These are phyloP conservation scores for Haplosporangium sp. DNA, from an alignment of 371 early-diverging fungal species.

Conservation along the genomic window DNA sequence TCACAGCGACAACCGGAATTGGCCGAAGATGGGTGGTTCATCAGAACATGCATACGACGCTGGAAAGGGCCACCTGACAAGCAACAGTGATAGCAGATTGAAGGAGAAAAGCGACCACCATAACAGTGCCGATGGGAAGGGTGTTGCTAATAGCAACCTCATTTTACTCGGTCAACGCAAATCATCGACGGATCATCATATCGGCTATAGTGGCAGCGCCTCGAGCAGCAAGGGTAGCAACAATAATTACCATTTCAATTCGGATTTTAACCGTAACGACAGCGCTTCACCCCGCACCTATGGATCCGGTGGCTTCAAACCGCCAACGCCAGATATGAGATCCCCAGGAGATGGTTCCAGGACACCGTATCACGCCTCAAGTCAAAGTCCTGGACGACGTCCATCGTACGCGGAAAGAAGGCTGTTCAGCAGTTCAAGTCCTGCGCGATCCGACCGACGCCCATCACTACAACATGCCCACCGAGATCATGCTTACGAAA, in stretches of 20 bases:
- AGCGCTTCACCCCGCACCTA: not conserved
- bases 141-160: too few relatives aligned
- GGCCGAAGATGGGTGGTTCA: too few relatives aligned
- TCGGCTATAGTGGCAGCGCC: not conserved
- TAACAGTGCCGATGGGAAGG: not conserved
- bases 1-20: not conserved
- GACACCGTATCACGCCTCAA: slow-evolving; percentile 1
- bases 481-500: too few relatives aligned
- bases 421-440: not conserved
- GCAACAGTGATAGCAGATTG: not conserved
- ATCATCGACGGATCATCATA: not conserved
- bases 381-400: slow-evolving; percentile 9
- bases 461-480: not conserved
- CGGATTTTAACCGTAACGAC: not conserved
- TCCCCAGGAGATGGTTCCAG: slow-evolving; percentile 11
- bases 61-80: not conserved
- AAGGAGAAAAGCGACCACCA: not conserved
- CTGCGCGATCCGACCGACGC: not conserved
- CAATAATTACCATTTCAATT: not conserved
- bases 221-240: not conserved
- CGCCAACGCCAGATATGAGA: slow-evolving; percentile 18
- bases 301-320: slow-evolving; percentile 2
- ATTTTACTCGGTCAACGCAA: not conserved
- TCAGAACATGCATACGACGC: too few relatives aligned
- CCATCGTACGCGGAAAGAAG: not conserved